Percentiles rank a stretch among this genome's conserved stretches.
Evolutionary conservation across 177 flowering plant genomes (phyloP).

Genomic region (Telopea speciosissima): DNA sequence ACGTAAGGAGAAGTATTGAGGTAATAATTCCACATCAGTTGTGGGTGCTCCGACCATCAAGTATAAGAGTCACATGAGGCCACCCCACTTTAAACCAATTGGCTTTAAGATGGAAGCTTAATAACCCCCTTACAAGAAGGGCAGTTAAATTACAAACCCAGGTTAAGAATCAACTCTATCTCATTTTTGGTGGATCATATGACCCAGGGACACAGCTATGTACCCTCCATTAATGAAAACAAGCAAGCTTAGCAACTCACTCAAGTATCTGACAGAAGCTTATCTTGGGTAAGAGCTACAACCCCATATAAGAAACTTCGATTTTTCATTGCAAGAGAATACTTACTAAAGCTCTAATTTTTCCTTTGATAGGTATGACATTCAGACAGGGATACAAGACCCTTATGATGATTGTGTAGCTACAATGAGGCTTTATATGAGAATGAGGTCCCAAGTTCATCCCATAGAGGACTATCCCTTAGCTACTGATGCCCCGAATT

Average conservation of each 20-base stretch:
- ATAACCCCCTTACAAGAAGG: too few species aligned
- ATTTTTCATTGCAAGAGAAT: too few species aligned
- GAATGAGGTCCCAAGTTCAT: slow-evolving; percentile 67
- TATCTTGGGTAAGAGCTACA: slow-evolving; percentile 60
- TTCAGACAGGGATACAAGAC: slow-evolving; percentile 77
- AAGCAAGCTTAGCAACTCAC: slow-evolving; percentile 88
- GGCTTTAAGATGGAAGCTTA: too few species aligned
- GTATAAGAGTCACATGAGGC: too few species aligned
- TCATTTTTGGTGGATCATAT: not conserved
- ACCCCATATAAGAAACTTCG: too few species aligned
- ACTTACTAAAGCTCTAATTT: not conserved
- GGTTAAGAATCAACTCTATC: not conserved
- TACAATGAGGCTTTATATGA: slow-evolving; percentile 79
- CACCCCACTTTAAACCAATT: too few species aligned
- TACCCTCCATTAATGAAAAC: slow-evolving; percentile 92
- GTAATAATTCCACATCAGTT: too few species aligned
- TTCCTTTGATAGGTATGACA: slow-evolving; percentile 53
- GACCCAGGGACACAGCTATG: slow-evolving; percentile 77
- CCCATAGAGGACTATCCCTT: slow-evolving; percentile 40
- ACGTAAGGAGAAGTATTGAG: too few species aligned
- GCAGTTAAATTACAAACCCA: too few species aligned
- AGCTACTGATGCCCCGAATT: slow-evolving; percentile 52
- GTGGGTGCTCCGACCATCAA: too few species aligned
- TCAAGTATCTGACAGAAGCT: slow-evolving; percentile 68
- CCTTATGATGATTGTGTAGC: slow-evolving; percentile 89